A percentile compares a stretch with the other conserved stretches of the same genome.
phyloP scores from a whole-genome alignment of 495 filamentous ascomycete species.

The Margaritispora aquatica region DNA sequence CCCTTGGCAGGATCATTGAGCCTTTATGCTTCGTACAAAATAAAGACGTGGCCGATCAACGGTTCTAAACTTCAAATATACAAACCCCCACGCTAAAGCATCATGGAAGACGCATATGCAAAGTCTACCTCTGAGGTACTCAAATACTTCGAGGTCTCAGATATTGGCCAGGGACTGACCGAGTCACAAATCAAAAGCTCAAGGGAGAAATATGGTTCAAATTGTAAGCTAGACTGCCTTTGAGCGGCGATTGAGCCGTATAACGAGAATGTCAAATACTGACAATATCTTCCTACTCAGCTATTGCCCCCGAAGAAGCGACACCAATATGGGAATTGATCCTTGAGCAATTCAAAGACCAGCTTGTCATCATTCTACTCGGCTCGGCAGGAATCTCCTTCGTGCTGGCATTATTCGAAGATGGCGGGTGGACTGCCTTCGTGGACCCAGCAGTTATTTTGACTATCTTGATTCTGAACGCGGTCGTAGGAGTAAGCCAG shows the following conservation, averaged over 20 bases:
- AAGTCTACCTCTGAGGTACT: conserved; percentile 63
- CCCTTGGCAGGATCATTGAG: conserved; percentile 18
- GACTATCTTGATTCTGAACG: conserved; percentile 94
- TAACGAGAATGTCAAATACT: conserved; percentile 14
- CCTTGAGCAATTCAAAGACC: conserved; percentile 98
- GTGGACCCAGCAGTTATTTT: conserved; percentile 96
- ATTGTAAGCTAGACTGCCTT: conserved; percentile 55
- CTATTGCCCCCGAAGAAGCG: conserved; percentile 62
- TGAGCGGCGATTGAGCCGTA: conserved; percentile 14
- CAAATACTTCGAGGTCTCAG: conserved; percentile 62
- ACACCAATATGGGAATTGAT: conserved; percentile 95
- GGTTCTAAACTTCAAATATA: conserved; percentile 1
- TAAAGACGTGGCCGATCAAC: conserved; percentile 14
- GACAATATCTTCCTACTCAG: neutral
- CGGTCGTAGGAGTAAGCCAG: conserved; percentile 95
- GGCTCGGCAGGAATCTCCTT: conserved; percentile 94
- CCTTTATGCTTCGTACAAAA: conserved; percentile 18
- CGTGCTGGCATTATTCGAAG: conserved; percentile 87
- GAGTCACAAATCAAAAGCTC: conserved; percentile 58
- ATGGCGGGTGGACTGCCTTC: conserved; percentile 94
- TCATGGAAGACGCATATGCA: conserved; percentile 78
- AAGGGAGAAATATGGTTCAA: conserved; percentile 68
- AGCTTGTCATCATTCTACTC: conserved; percentile 92
- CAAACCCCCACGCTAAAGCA: conserved; percentile 11
- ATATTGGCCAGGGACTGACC: conserved; percentile 55